Base-by-base conservation (phyloP, 2,329 filamentous ascomycete genomes). In the Pseudogymnoascus sp. region DNA sequence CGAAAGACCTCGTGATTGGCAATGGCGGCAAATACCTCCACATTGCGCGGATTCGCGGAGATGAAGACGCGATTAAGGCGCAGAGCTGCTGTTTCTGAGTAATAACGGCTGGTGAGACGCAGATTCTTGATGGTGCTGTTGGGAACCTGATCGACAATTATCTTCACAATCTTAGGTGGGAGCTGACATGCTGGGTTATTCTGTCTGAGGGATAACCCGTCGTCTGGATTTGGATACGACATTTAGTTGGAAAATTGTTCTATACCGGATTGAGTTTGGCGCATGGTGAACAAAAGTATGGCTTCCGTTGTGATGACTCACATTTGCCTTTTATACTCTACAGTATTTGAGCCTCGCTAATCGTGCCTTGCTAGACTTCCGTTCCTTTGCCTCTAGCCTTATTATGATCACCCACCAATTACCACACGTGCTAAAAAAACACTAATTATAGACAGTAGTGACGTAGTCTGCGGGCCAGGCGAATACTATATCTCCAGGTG, bases 61-160 rank as follows among this genome's bases (percentile, higher is more conserved):
- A 80, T 66, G 62, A 77, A 79, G 4, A 77, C 73, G 26, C 75
- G 72, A 31, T 71, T 65, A 19, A 76, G 69, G 21, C 70, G 70
- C 10, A 77, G 66, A 35, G 35, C 63, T 11, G 62, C 62, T 4
- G 10, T 61, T 7, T 67, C 56, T 16, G 59, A 31, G 8, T 73
- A 61, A 11, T 19, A 21, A 35, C 59, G 67, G 60, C 67, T 67
- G 26, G 70, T 66, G 16, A 73, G 64, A 19, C 72, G 71, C 6
- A 73, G 62, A 13, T 59, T 67, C 40, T 73, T 73, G 47, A 70
- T 66, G 42, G 70, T 70, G 26, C 63, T 56, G 59, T 73, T 73
- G 6, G 68, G 35, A 16, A 73, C 62, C 59, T 64, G 61, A 29
- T 35, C 44, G 14, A 29, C 24, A 19, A 67, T 66, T 24, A 6